These are phyloP conservation scores for Fusarium bactridioides DNA, from an alignment of 2,329 filamentous ascomycete species.

Conservation along the genomic window DNA sequence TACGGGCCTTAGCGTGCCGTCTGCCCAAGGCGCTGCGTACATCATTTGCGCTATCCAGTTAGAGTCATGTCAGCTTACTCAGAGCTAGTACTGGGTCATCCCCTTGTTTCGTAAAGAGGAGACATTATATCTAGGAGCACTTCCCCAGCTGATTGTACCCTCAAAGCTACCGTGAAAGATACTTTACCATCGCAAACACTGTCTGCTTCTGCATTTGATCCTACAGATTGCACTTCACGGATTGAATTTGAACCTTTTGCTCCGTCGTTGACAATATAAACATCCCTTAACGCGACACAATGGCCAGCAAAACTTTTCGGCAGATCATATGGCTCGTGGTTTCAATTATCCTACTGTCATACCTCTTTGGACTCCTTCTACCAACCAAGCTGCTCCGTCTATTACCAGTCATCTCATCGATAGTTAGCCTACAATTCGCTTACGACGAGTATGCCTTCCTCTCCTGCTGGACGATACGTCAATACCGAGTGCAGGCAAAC, in stretches of 20 bases:
- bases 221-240: rapidly evolving
- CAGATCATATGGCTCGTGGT: not conserved
- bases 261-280: rapidly evolving
- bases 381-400: not conserved
- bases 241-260: too few species aligned
- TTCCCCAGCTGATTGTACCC: not conserved
- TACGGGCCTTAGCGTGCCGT: rapidly evolving
- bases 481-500: not conserved
- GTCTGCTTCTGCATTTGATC: rapidly evolving
- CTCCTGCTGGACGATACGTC: not conserved
- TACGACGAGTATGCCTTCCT: not conserved
- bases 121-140: not conserved
- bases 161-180: rapidly evolving
- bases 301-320: not conserved
- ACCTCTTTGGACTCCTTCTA: not conserved
- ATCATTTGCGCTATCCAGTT: not conserved
- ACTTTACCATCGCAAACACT: rapidly evolving
- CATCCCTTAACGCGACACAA: not conserved
- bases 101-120: rapidly evolving
- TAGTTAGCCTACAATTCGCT: not conserved
- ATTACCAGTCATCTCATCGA: not conserved
- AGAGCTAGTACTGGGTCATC: not conserved
- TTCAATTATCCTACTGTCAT: rapidly evolving
- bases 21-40: not conserved
- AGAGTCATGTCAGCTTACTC: not conserved